Evolutionary conservation across 1,284 basidiomycete genomes (phyloP), one percentile per base, ranked within the genome.

Genomic region (Ustilago xerochloae): DNA sequence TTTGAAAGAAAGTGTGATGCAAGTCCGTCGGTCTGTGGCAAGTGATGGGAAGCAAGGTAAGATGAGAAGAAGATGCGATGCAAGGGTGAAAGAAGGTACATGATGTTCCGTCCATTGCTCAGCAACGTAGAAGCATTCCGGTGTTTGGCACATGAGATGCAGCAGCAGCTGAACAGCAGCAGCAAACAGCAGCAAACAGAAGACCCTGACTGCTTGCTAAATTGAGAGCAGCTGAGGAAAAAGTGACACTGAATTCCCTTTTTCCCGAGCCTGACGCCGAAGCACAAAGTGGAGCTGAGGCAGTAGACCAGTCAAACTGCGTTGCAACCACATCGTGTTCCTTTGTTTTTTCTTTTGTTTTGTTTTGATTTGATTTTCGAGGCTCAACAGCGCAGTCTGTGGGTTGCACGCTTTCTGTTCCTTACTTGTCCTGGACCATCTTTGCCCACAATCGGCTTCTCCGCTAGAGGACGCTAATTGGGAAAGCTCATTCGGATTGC

Each of bases 141-240:
- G 30, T 58, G 47, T 49, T 58, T 58, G 46, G 56, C 55, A 57
- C 28, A 48, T 28, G 46, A 18, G 45, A 20, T 57, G 55, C 55
- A 57, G 55, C 36, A 30, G 22, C 22, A 28, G 43, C 20, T 41
- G 18, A 15, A 43, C 46, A 48, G n/a, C 46, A 36, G 18, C 26
- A 46, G 41, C 30, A 33, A 54, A 46, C 52, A 45, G 52, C 38
- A 48, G 29, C 8, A 6, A 32, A 16, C 18, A 9, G 4, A 38
- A 43, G 39, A 43, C 39, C 39, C 51, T 45, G 29, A 39, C 50
- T 38, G 20, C 41, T 39, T 8, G 6, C 13, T 6, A n/a, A 45
- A 16, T 12, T n/a, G n/a, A n/a, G n/a, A n/a, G n/a, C n/a, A n/a
- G n/a, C n/a, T n/a, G n/a, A n/a, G n/a, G n/a, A n/a, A n/a, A n/a